These are phyloP conservation scores for Potentilla sterilis DNA, from an alignment of 306 rosid genomes.

Conservation along the genomic window DNA sequence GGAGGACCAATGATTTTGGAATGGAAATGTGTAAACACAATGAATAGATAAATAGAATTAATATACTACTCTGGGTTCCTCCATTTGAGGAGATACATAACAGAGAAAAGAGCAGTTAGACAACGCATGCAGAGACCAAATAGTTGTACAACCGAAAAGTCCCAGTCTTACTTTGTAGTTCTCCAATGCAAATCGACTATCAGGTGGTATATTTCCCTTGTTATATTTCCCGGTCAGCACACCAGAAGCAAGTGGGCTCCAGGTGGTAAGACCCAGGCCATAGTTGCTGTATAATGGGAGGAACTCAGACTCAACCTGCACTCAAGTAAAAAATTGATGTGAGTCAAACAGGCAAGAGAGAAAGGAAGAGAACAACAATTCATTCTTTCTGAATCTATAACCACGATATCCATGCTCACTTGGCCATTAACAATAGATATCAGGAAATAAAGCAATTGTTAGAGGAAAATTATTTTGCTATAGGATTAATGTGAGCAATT, in stretches of 20 bases:
- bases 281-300: slow-evolving; percentile 74
- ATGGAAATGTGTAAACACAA: not conserved
- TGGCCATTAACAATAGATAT: not conserved
- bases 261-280: slow-evolving; percentile 85
- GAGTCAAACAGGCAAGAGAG: not conserved
- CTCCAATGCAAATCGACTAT: slow-evolving; percentile 90
- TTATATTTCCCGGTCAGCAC: slow-evolving; percentile 96
- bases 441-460: not conserved
- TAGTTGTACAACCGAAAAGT: not conserved
- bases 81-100: not conserved
- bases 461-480: too few relatives aligned
- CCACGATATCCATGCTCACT: not conserved
- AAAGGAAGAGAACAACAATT: not conserved
- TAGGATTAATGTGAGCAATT: not conserved
- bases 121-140: not conserved
- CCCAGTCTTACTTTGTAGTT: slow-evolving; percentile 71
- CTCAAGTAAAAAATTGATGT: not conserved
- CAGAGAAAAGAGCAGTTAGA: slow-evolving; percentile 2
- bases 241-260: slow-evolving; percentile 98
- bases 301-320: slow-evolving; percentile 85
- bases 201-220: slow-evolving; percentile 77
- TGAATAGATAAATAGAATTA: not conserved
- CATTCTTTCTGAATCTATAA: not conserved
- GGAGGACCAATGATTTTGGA: not conserved
- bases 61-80: too few relatives aligned